phyloP scores from a whole-genome alignment of 768 basidiomycete genomes.

The Gloeopeniophorella convolvens region DNA sequence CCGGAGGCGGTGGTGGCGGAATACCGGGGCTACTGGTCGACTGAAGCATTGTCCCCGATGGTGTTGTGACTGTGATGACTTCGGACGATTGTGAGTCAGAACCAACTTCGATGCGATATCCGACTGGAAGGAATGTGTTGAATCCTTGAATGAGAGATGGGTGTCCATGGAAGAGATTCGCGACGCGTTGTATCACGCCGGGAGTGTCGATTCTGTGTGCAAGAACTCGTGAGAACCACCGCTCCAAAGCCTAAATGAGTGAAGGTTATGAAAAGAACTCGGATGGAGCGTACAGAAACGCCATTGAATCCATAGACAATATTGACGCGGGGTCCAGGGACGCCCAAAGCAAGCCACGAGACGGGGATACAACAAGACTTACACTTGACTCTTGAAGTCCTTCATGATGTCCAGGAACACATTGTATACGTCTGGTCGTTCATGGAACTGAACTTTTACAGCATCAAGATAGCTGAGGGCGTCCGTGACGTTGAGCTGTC shows the following conservation, averaged over 20 bases:
- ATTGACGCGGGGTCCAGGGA: no score
- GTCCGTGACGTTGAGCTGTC: conserved; percentile 56
- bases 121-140: conserved; percentile 93
- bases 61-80: conserved; percentile 73
- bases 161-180: conserved; percentile 86
- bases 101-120: conserved; percentile 87
- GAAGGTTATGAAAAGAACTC: not conserved
- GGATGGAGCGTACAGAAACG: not conserved
- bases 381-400: conserved; percentile 65
- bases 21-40: conserved; percentile 24
- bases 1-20: conserved; percentile 6
- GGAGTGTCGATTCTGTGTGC: conserved; percentile 93
- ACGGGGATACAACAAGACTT: conserved; percentile 22
- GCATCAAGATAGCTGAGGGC: conserved; percentile 58
- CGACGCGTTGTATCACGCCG: conserved; percentile 93
- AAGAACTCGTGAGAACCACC: not conserved
- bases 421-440: conserved; percentile 58
- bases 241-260: not conserved
- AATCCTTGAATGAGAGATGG: conserved; percentile 92
- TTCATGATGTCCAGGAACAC: conserved; percentile 66
- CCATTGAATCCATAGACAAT: no score
- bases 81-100: conserved; percentile 56
- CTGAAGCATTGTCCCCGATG: conserved; percentile 47
- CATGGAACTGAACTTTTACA: conserved; percentile 54
- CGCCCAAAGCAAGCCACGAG: no score